These are phyloP conservation scores for Serendipita sp. DNA, from an alignment of 768 basidiomycete species.

Conservation along the genomic window DNA sequence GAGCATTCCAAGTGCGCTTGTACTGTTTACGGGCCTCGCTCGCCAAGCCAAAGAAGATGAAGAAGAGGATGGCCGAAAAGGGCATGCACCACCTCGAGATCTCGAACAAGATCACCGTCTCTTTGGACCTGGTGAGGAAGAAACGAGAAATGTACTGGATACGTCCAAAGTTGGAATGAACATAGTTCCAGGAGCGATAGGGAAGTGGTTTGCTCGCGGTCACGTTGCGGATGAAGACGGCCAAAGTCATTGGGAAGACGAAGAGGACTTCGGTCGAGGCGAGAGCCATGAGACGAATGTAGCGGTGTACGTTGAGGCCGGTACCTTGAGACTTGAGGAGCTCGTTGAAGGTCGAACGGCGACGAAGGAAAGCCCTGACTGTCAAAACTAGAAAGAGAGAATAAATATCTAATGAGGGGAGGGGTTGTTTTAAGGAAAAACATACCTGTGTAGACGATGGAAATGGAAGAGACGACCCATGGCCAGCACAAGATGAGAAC, in stretches of 20 bases:
- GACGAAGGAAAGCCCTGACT: conserved; percentile 26
- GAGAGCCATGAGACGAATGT: conserved; percentile 39
- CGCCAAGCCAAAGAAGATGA: conserved; percentile 39
- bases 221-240: conserved; percentile 6
- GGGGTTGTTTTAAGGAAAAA: background rate
- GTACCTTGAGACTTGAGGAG: conserved; percentile 15
- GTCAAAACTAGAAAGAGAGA: conserved; percentile 17
- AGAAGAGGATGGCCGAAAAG: conserved; percentile 26
- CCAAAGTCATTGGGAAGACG: conserved; percentile 12
- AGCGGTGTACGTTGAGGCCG: conserved; percentile 13
- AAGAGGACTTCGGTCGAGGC: conserved; percentile 24
- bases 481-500: conserved; percentile 14
- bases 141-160: background rate
- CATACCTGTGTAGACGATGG: background rate
- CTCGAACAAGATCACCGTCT: background rate
- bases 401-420: background rate
- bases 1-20: background rate
- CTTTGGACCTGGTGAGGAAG: background rate
- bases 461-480: background rate
- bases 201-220: background rate
- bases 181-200: background rate
- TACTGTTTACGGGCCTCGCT: conserved; percentile 24
- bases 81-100: conserved; percentile 25
- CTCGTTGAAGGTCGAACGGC: conserved; percentile 28
- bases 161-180: background rate